Evolutionary conservation across 305 asterid genomes (phyloP).

Genomic region (Solanum hybrid): DNA sequence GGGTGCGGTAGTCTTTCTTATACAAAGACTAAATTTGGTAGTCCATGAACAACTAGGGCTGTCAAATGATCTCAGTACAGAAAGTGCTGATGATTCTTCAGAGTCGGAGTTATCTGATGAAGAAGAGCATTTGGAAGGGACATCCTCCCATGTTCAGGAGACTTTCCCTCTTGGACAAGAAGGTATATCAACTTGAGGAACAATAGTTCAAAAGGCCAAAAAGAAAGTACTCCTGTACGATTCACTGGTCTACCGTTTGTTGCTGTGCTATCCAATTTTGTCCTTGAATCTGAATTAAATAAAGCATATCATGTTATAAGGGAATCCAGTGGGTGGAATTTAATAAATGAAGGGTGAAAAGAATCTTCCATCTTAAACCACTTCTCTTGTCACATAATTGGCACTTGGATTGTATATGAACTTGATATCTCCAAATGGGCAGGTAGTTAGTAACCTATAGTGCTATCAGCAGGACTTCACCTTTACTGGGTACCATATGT

Average conservation of each 20-base stretch:
- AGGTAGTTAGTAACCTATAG: background rate
- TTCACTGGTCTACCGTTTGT: background rate
- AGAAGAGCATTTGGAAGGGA: slow-evolving; percentile 30
- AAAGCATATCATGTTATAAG: background rate
- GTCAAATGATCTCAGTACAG: slow-evolving; percentile 24
- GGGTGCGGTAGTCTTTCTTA: slow-evolving; percentile 73
- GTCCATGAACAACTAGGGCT: slow-evolving; percentile 45
- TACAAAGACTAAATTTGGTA: slow-evolving; percentile 44
- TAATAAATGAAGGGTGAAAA: background rate
- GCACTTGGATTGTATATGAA: background rate
- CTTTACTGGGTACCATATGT: background rate
- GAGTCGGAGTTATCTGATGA: slow-evolving; percentile 31
- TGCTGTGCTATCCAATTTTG: background rate
- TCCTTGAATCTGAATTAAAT: background rate
- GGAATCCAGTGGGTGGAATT: background rate
- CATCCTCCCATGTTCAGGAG: slow-evolving; percentile 31
- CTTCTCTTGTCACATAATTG: background rate
- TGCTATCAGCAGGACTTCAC: background rate
- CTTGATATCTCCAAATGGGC: background rate
- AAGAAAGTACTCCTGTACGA: background rate
- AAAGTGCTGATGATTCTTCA: slow-evolving; percentile 30
- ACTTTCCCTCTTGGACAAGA: slow-evolving; percentile 16
- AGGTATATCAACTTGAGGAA: slow-evolving; percentile 29
- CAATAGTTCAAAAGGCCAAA: background rate
- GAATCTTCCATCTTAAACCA: background rate